Evolutionary conservation across 2,329 filamentous ascomycete species (phyloP).

Genomic region (Pseudogymnoascus sp.): DNA sequence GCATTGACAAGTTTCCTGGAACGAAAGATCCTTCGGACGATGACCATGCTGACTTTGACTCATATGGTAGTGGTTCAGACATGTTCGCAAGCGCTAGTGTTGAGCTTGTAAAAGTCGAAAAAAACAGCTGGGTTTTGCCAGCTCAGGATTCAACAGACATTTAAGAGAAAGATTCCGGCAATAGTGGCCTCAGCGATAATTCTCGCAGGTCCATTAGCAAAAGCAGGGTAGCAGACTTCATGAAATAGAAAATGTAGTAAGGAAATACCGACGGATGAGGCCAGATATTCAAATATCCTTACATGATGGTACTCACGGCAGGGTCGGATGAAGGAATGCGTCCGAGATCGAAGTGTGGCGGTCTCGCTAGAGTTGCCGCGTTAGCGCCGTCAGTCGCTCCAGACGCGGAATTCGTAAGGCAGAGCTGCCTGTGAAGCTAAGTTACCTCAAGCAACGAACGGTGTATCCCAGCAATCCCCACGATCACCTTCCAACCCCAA

Average conservation of each 20-base stretch:
- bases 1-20: slow-evolving; percentile 13
- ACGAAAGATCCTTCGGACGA: slow-evolving; percentile 16
- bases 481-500: slow-evolving; percentile 3
- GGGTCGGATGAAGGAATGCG: not conserved
- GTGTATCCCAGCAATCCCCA: slow-evolving; percentile 10
- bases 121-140: not conserved
- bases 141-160: not conserved
- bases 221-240: not conserved
- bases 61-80: slow-evolving; percentile 15
- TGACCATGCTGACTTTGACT: slow-evolving; percentile 18
- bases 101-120: slow-evolving; percentile 2
- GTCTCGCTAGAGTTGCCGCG: slow-evolving; percentile 7
- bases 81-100: slow-evolving; percentile 14
- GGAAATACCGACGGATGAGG: slow-evolving; percentile 3
- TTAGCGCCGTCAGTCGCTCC: not conserved
- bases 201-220: not conserved
- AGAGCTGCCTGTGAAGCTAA: slow-evolving; percentile 13
- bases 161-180: slow-evolving; percentile 1
- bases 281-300: not conserved
- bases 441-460: slow-evolving; percentile 2
- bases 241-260: not conserved
- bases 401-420: slow-evolving; percentile 11
- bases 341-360: not conserved
- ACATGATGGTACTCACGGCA: not conserved
- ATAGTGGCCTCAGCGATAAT: not conserved